Evolutionary conservation across 176 grass and related monocot genomes (phyloP).

Genomic region (Hordeum vulgare): MorexV3_pseudomolecules_assembly NC_058518.1:371472149-371472648

Average conservation of each 20-base stretch:
- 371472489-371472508: constrained; percentile 92
- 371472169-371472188: not conserved
- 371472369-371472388: constrained; percentile 93
- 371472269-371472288: constrained; percentile 92
- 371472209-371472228: constrained; percentile 60
- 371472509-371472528: constrained; percentile 76
- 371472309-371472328: constrained; percentile 86
- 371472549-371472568: constrained; percentile 97
- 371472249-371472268: constrained; percentile 92
- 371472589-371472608: constrained; percentile 67
- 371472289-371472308: constrained; percentile 79
- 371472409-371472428: constrained; percentile 89
- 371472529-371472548: constrained; percentile 93
- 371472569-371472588: constrained; percentile 90
- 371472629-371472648: constrained; percentile 87
- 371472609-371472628: constrained; percentile 81
- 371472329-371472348: constrained; percentile 64
- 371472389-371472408: constrained; percentile 92
- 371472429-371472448: constrained; percentile 80
- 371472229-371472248: constrained; percentile 86
- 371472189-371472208: constrained; percentile 52
- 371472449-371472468: constrained; percentile 66
- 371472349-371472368: constrained; percentile 73
- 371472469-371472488: constrained; percentile 75
- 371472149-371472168: not conserved